Conservation (phyloP, 305 asterid species). For the Fraxinus albicans region DNA sequence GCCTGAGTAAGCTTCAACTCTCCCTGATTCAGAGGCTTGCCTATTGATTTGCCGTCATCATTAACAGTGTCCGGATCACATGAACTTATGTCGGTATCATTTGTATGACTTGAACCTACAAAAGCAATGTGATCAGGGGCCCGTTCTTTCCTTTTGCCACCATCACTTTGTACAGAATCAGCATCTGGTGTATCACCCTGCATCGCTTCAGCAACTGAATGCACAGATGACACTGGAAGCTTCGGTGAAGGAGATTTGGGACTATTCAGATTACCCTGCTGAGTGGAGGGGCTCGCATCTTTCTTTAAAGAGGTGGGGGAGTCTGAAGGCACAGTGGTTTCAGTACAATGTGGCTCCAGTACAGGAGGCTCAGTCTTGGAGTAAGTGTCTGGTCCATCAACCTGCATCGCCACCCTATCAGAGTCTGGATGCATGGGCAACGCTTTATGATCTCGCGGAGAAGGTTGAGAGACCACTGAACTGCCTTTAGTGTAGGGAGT, state of each 20-base stretch:
- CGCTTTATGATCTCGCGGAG: constrained; percentile 17
- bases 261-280: constrained; percentile 13
- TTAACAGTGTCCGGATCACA: constrained; percentile 24
- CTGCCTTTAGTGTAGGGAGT: constrained; percentile 15
- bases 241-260: constrained; percentile 14
- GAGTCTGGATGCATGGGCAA: constrained; percentile 17
- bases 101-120: constrained; percentile 1
- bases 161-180: constrained; percentile 17
- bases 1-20: constrained; percentile 21
- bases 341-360: constrained; percentile 27
- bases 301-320: constrained; percentile 21
- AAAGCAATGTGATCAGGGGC: constrained; percentile 18
- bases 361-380: neutral
- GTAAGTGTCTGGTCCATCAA: constrained; percentile 5
- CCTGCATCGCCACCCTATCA: constrained; percentile 23
- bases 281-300: constrained; percentile 22
- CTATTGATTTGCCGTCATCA: constrained; percentile 20
- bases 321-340: constrained; percentile 19
- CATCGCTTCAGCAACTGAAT: constrained; percentile 21
- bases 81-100: constrained; percentile 21
- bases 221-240: constrained; percentile 9
- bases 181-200: constrained; percentile 21
- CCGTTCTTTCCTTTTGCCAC: constrained; percentile 37
- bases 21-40: constrained; percentile 27
- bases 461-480: constrained; percentile 15